These are phyloP conservation scores for Fusarium chlamydosporum DNA, from an alignment of 2,329 filamentous ascomycete genomes.

Conservation along the genomic window DNA sequence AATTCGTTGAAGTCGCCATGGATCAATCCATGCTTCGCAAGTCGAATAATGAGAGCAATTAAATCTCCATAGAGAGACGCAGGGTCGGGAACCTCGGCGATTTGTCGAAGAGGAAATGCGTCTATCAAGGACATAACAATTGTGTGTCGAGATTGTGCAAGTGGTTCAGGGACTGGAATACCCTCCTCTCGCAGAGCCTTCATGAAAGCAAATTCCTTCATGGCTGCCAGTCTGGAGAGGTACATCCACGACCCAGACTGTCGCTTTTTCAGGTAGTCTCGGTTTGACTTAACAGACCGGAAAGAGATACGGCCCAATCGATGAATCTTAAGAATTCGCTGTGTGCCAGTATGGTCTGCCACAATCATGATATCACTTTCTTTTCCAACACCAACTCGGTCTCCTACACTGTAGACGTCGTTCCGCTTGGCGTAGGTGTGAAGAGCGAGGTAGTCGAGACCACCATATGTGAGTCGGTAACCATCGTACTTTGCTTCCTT, in stretches of 20 bases:
- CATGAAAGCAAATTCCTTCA: constrained; percentile 98
- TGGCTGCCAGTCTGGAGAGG: constrained; percentile 89
- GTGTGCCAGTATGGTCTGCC: constrained; percentile 80
- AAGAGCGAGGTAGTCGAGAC: constrained; percentile 96
- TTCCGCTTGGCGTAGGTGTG: constrained; percentile 87
- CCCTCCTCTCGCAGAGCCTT: constrained; percentile 84
- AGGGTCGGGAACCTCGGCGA: constrained; percentile 85
- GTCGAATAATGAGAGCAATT: constrained; percentile 84
- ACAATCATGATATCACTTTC: constrained; percentile 98
- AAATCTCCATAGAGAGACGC: constrained; percentile 91
- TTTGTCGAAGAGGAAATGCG: constrained; percentile 90
- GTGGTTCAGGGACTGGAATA: constrained; percentile 89
- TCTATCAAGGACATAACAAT: constrained; percentile 97
- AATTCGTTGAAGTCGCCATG: constrained; percentile 99
- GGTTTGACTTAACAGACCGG: constrained; percentile 93
- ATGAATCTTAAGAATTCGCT: constrained; percentile 94
- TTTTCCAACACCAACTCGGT: constrained; percentile 95
- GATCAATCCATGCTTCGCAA: constrained; percentile 90
- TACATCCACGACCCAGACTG: constrained; percentile 96
- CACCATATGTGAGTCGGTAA: constrained; percentile 95
- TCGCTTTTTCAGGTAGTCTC: constrained; percentile 91
- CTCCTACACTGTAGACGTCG: constrained; percentile 91
- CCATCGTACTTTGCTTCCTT: constrained; percentile 98
- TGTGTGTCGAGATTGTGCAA: constrained; percentile 92
- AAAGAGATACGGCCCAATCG: constrained; percentile 96